Conservation (phyloP, 2,329 filamentous ascomycete genomes). For the Uncinocarpus reesii region DNA sequence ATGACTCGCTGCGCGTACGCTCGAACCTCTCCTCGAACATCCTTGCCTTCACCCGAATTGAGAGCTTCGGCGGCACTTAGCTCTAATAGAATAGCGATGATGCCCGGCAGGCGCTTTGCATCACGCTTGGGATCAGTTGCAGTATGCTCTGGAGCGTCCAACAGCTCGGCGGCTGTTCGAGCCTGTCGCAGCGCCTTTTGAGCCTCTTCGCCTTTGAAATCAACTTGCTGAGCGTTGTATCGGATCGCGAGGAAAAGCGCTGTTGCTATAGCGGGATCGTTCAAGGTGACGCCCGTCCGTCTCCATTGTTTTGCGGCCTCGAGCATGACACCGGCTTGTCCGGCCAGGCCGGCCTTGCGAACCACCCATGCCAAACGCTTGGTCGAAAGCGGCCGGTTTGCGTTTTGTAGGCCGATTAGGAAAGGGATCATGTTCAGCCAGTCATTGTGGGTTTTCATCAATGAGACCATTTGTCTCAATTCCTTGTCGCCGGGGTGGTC, state of each 20-base stretch:
- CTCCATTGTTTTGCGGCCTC: constrained; percentile 28
- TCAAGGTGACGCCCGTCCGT: constrained; percentile 31
- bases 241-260: constrained; percentile 33
- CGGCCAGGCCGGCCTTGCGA: constrained; percentile 29
- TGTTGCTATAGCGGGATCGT: constrained; percentile 23
- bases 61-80: constrained; percentile 37
- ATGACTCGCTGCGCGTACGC: constrained; percentile 33
- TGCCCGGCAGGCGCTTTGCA: constrained; percentile 32
- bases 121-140: constrained; percentile 22
- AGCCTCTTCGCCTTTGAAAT: constrained; percentile 28
- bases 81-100: constrained; percentile 37
- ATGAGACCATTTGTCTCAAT: constrained; percentile 24
- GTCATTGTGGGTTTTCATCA: constrained; percentile 31
- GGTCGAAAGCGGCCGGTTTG: constrained; percentile 22
- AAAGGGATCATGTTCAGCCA: constrained; percentile 36
- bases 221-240: constrained; percentile 24
- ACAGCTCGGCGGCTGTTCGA: constrained; percentile 27
- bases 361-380: constrained; percentile 29
- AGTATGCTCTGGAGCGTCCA: constrained; percentile 30
- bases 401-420: constrained; percentile 29
- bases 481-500: constrained; percentile 29
- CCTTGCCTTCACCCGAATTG: constrained; percentile 30
- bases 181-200: constrained; percentile 27
- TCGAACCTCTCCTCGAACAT: constrained; percentile 33
- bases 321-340: constrained; percentile 29